These are phyloP conservation scores for Silene noctiflora DNA, from an alignment of 179 eudicot genomes.

Conservation along the genomic window DNA sequence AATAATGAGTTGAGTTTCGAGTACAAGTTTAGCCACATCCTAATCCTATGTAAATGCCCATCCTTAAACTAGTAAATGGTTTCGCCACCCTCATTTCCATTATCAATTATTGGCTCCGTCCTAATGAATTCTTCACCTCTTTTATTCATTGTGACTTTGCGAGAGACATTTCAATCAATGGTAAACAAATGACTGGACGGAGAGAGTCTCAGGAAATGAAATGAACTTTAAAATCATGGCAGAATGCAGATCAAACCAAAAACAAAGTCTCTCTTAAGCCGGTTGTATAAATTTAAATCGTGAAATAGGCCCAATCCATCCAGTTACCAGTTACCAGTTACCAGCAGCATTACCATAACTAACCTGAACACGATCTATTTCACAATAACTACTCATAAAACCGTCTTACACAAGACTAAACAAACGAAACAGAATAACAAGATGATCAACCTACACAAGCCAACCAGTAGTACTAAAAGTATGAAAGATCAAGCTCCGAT, in stretches of 20 bases:
- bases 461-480: conserved; percentile 96
- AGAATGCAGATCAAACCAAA: background rate
- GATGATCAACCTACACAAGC: conserved; percentile 79
- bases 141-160: too few relatives aligned
- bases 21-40: background rate
- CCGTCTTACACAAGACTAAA: background rate
- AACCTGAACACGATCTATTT: too few relatives aligned
- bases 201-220: too few relatives aligned
- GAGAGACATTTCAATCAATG: too few relatives aligned
- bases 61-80: background rate
- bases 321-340: too few relatives aligned
- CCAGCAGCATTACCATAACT: too few relatives aligned
- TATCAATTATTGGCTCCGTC: background rate
- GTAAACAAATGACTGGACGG: too few relatives aligned
- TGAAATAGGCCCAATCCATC: too few relatives aligned
- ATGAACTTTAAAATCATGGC: too few relatives aligned
- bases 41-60: background rate
- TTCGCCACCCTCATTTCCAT: background rate
- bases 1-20: background rate
- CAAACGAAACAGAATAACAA: background rate
- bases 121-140: too few relatives aligned
- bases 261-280: background rate
- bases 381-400: too few relatives aligned
- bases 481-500: conserved; percentile 66
- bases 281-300: too few relatives aligned